Base-by-base conservation (phyloP, 768 basidiomycete species). In the Holtermannia corniformis region DNA sequence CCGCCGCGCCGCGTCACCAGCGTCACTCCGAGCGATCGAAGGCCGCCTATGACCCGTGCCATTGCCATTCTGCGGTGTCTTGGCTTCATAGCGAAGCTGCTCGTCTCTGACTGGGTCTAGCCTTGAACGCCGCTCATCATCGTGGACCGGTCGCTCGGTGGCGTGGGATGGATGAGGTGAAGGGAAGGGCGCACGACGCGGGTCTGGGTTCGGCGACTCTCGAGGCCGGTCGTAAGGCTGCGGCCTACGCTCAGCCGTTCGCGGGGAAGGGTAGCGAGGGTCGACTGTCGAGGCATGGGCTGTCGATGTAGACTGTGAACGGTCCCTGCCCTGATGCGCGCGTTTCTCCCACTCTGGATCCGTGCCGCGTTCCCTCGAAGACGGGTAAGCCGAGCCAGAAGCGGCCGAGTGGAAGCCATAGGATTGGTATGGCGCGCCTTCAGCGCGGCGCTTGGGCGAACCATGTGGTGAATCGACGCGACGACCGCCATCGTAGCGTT, bases 251-350 rank as follows among this genome's bases (percentile, higher is more conserved):
- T 21, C 4, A 42, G 42, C n/a, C 47, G 50, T 22, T 3, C 54
- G 41, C 3, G 57, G 76, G 5, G 83, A 82, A 16, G 81, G 79
- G 24, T 59, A 27, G 14, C 57, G 50, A 25, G 47, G 53, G 44
- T 51, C 55, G 28, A n/a, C 23, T 27, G 21, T 11, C 19, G 44
- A 22, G 24, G 20, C 22, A 32, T 48, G 32, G 32, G 32, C 32
- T 7, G 32, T 37, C 16, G 32, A 37, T 37, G 10, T 7, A 37
- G 32, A 37, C 7, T 7, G 7, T 16, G 32, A 37, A 16, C 32
- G 32, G 56, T 51, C 14, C 52, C 56, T 13, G 85, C 85, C 65
- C 83, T 84, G 50, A 76, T 71, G 16, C 80, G 78, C 59, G 84
- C 85, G 2, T 83, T 85, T 13, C 78, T 75, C 77, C 60, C 75